Percentiles rank a stretch among this genome's conserved stretches.
phyloP scores from a whole-genome alignment of 345 rosid species.

The Hypericum perforatum region DNA sequence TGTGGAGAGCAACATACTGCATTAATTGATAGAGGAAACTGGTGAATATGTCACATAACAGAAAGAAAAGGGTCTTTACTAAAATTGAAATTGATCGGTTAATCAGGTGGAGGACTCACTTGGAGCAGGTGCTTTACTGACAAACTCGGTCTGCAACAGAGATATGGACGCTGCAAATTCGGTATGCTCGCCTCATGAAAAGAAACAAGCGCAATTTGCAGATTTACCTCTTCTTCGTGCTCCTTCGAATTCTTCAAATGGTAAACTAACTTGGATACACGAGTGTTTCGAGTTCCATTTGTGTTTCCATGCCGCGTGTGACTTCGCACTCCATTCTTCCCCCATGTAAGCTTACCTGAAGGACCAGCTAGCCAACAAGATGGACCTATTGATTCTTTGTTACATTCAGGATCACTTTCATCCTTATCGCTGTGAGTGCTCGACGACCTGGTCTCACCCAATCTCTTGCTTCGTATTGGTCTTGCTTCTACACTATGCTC shows the following conservation, averaged over 20 bases:
- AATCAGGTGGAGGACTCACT: conserved; percentile 41
- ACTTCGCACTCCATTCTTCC: conserved; percentile 41
- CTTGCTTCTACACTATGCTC: conserved; percentile 28
- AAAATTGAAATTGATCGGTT: background rate
- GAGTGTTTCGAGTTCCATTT: conserved; percentile 21
- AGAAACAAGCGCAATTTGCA: conserved; percentile 73
- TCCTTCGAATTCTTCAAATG: conserved; percentile 27
- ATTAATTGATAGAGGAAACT: conserved; percentile 8
- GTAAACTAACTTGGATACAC: conserved; percentile 30
- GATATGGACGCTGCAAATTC: conserved; percentile 65
- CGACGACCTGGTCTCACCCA: conserved; percentile 21
- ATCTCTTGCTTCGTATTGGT: conserved; percentile 32
- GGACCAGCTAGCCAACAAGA: conserved; percentile 27
- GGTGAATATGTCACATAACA: conserved; percentile 2
- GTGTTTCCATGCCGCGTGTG: conserved; percentile 36
- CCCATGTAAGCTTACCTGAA: conserved; percentile 43
- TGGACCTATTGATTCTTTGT: conserved; percentile 28
- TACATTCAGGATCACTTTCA: conserved; percentile 31
- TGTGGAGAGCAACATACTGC: conserved; percentile 67
- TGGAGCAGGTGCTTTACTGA: conserved; percentile 67
- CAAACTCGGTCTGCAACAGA: conserved; percentile 61
- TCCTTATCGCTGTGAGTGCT: conserved; percentile 31
- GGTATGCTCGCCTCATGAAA: conserved; percentile 43
- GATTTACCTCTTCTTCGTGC: conserved; percentile 40
- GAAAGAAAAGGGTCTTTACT: background rate